Percentiles rank a stretch among this genome's conserved stretches.
Evolutionary conservation across 2,329 filamentous ascomycete genomes (phyloP).

Genomic region (Ophiocordyceps australis): DNA sequence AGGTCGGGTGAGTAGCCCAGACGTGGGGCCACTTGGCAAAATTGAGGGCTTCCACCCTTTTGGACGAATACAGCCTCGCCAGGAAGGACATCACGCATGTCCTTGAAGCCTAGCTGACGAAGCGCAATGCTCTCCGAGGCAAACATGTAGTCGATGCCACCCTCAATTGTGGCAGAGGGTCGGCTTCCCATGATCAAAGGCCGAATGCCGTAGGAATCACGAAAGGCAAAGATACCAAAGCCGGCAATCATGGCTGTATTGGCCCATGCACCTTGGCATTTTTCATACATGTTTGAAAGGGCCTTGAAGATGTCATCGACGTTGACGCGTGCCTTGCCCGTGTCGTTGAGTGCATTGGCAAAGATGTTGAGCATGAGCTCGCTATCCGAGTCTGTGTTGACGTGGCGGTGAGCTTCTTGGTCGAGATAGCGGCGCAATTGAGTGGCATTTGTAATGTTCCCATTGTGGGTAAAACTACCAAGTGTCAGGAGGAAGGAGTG

Average conservation of each 20-base stretch:
- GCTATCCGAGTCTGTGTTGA: constrained; percentile 81
- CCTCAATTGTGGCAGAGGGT: constrained; percentile 40
- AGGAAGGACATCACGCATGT: constrained; percentile 62
- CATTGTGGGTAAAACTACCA: constrained; percentile 52
- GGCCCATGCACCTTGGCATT: constrained; percentile 59
- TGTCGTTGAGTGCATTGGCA: constrained; percentile 63
- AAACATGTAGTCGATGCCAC: constrained; percentile 71
- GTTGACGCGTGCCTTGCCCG: constrained; percentile 66
- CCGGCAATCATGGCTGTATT: constrained; percentile 70
- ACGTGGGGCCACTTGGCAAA: constrained; percentile 53
- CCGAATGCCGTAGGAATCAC: constrained; percentile 45
- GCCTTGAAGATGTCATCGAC: constrained; percentile 59
- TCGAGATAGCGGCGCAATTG: constrained; percentile 57
- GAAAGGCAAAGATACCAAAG: constrained; percentile 65
- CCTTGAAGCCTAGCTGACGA: constrained; percentile 59
- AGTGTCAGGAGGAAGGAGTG: no score
- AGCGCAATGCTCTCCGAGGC: constrained; percentile 79
- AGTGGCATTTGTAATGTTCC: constrained; percentile 65
- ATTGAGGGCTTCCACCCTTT: constrained; percentile 57
- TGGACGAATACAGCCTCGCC: constrained; percentile 75
- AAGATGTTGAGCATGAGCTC: constrained; percentile 65
- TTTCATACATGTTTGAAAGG: constrained; percentile 52
- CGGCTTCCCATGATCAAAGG: constrained; percentile 66
- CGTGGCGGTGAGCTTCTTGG: constrained; percentile 62
- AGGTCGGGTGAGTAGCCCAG: constrained; percentile 58